Percentiles rank a stretch among this genome's conserved stretches.
Conservation (phyloP, 192 early-diverging fungal genomes). For the Lunasporangiospora selenospora region DNA sequence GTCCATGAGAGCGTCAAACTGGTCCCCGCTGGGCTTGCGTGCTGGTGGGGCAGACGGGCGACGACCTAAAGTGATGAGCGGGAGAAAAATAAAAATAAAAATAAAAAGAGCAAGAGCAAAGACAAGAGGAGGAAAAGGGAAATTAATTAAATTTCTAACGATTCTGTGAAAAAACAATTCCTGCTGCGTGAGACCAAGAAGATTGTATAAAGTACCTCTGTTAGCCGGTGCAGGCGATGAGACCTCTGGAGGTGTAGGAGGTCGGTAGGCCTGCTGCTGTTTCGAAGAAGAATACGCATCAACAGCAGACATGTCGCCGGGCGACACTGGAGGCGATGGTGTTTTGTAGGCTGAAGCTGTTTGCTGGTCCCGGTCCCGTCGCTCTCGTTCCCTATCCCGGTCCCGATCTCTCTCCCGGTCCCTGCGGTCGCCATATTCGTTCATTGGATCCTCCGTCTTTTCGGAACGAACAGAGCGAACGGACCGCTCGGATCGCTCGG, state of each 20-base stretch:
- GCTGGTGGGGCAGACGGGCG: slow-evolving; percentile 10
- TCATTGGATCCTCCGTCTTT: slow-evolving; percentile 4
- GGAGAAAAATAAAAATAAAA: background rate
- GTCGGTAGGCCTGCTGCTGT: slow-evolving; percentile 15
- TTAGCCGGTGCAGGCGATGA: slow-evolving; percentile 28
- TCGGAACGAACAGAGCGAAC: slow-evolving; percentile 32
- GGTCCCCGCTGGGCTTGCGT: slow-evolving; percentile 23
- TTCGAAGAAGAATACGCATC: slow-evolving; percentile 8
- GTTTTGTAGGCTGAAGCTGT: slow-evolving; percentile 37
- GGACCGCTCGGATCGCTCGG: slow-evolving; percentile 37
- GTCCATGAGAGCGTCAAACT: slow-evolving; percentile 51
- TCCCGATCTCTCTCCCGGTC: slow-evolving; percentile 5
- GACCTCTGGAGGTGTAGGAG: slow-evolving; percentile 36
- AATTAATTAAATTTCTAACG: too few relatives aligned
- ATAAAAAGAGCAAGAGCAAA: background rate
- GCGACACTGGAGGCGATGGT: slow-evolving; percentile 32
- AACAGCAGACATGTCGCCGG: slow-evolving; percentile 16
- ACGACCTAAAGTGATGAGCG: slow-evolving; percentile 10
- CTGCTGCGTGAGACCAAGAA: background rate
- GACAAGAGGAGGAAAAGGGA: too few relatives aligned
- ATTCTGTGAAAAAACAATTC: too few relatives aligned
- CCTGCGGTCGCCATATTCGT: slow-evolving; percentile 1
- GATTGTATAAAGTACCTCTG: slow-evolving; percentile 11
- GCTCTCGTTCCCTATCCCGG: slow-evolving; percentile 13
- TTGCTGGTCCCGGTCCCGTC: slow-evolving; percentile 1